These are phyloP conservation scores for Agrocybe pediades DNA, from an alignment of 768 basidiomycete species.

Conservation along the genomic window DNA sequence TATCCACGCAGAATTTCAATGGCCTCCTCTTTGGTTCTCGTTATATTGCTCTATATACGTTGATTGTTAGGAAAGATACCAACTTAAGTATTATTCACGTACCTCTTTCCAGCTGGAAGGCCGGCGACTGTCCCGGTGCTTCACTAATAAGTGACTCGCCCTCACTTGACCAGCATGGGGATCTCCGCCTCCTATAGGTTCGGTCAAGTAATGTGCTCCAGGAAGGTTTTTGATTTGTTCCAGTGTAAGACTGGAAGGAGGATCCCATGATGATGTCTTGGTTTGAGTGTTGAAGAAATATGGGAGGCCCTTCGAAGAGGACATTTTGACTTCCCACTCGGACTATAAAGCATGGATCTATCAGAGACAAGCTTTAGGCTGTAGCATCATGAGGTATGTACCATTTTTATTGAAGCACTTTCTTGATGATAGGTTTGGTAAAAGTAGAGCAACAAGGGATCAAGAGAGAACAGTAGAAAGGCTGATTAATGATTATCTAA, in stretches of 20 bases:
- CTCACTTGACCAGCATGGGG: conserved; percentile 61
- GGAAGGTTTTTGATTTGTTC: conserved; percentile 66
- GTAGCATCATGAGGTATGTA: not conserved
- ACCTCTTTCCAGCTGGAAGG: conserved; percentile 88
- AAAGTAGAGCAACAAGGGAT: too few species aligned
- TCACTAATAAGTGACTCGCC: conserved; percentile 95
- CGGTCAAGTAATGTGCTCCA: conserved; percentile 59
- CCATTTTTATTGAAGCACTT: conserved; percentile 1
- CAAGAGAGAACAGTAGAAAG: too few species aligned
- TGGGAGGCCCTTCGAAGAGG: conserved; percentile 71
- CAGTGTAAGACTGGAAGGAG: conserved; percentile 60
- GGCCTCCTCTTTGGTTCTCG: conserved; percentile 88
- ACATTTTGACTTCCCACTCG: conserved; percentile 88
- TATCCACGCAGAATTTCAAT: conserved; percentile 71
- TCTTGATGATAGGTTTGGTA: too few species aligned
- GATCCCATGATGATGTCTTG: conserved; percentile 78
- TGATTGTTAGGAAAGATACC: not conserved
- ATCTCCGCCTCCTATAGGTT: conserved; percentile 9
- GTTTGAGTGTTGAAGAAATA: conserved; percentile 87
- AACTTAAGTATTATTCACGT: conserved; percentile 7
- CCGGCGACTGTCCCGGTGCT: conserved; percentile 79
- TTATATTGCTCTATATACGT: conserved; percentile 67
- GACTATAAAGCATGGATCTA: conserved; percentile 8
- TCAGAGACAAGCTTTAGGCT: not conserved
- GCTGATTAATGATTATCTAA: too few species aligned